Evolutionary conservation across 768 basidiomycete genomes (phyloP).

Genomic region (Cyathus striatus): DNA sequence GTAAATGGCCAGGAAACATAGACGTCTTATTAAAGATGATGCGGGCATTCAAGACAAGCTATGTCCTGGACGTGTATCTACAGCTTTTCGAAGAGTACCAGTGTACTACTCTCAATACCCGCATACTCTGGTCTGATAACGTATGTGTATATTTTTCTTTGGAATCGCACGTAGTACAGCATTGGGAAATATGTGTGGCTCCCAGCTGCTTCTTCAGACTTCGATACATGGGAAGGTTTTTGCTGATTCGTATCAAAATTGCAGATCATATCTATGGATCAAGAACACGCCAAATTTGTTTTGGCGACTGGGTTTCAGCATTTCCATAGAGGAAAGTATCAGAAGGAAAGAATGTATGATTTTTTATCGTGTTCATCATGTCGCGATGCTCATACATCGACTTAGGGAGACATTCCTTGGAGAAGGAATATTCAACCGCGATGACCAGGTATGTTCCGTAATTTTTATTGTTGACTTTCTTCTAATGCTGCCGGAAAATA

Average conservation of each 20-base stretch:
- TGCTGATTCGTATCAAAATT: too few species aligned
- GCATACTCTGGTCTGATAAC: slow-evolving; percentile 65
- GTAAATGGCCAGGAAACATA: slow-evolving; percentile 77
- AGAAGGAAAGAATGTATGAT: slow-evolving; percentile 63
- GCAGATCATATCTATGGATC: slow-evolving; percentile 73
- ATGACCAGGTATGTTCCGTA: slow-evolving; percentile 51
- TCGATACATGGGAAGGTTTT: too few species aligned
- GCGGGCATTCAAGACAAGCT: slow-evolving; percentile 50
- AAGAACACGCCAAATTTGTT: slow-evolving; percentile 61
- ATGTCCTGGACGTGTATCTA: slow-evolving; percentile 60
- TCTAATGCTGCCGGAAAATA: slow-evolving; percentile 6
- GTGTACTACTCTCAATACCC: slow-evolving; percentile 63
- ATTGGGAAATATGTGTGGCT: too few species aligned
- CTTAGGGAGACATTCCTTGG: slow-evolving; percentile 60
- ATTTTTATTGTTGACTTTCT: background rate
- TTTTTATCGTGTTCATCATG: background rate
- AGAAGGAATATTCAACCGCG: slow-evolving; percentile 72
- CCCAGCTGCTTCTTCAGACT: too few species aligned
- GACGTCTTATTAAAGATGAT: slow-evolving; percentile 59
- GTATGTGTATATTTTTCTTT: too few species aligned
- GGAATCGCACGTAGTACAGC: too few species aligned
- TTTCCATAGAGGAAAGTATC: slow-evolving; percentile 62
- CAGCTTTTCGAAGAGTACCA: slow-evolving; percentile 65
- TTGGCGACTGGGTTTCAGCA: slow-evolving; percentile 59
- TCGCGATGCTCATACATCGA: background rate